Percentiles rank a stretch among this genome's conserved stretches.
These are phyloP conservation scores for Ogataea kodamae DNA, from an alignment of 805 yeast genomes.

Conservation along the genomic window DNA sequence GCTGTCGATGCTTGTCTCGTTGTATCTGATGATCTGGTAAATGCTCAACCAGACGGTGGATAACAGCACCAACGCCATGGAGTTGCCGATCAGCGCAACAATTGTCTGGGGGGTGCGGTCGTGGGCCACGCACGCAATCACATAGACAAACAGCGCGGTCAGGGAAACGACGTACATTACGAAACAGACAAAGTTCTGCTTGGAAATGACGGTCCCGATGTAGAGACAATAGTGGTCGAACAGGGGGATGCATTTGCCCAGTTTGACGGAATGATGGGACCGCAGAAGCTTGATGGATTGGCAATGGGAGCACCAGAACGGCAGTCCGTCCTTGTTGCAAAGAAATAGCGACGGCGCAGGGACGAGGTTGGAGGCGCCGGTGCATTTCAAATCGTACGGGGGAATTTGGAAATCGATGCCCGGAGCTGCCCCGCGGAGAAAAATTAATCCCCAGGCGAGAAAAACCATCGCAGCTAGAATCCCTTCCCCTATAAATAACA, in stretches of 20 bases:
- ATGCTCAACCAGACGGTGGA: slow-evolving; percentile 38
- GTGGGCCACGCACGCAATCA: slow-evolving; percentile 37
- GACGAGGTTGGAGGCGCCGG: not conserved
- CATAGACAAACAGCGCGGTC: slow-evolving; percentile 36
- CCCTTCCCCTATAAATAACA: slow-evolving; percentile 31
- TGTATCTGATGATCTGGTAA: slow-evolving; percentile 39
- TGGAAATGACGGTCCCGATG: slow-evolving; percentile 72
- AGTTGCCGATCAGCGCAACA: slow-evolving; percentile 36
- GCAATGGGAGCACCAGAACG: slow-evolving; percentile 72
- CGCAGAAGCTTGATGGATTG: slow-evolving; percentile 62
- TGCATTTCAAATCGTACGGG: slow-evolving; percentile 27
- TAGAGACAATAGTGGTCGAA: slow-evolving; percentile 86
- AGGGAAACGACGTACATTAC: slow-evolving; percentile 45
- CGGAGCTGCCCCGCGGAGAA: slow-evolving; percentile 55
- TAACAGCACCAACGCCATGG: slow-evolving; percentile 45
- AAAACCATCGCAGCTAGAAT: slow-evolving; percentile 27
- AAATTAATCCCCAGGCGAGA: slow-evolving; percentile 44
- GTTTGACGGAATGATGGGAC: slow-evolving; percentile 62
- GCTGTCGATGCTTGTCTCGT: slow-evolving; percentile 56
- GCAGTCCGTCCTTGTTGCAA: slow-evolving; percentile 72
- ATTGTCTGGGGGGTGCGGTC: slow-evolving; percentile 6
- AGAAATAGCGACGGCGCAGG: slow-evolving; percentile 54
- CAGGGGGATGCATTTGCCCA: slow-evolving; percentile 57
- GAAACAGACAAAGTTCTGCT: slow-evolving; percentile 58
- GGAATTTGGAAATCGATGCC: slow-evolving; percentile 43